phyloP scores from a whole-genome alignment of 2,329 filamentous ascomycete species.

The Dactylellina sp. region DNA sequence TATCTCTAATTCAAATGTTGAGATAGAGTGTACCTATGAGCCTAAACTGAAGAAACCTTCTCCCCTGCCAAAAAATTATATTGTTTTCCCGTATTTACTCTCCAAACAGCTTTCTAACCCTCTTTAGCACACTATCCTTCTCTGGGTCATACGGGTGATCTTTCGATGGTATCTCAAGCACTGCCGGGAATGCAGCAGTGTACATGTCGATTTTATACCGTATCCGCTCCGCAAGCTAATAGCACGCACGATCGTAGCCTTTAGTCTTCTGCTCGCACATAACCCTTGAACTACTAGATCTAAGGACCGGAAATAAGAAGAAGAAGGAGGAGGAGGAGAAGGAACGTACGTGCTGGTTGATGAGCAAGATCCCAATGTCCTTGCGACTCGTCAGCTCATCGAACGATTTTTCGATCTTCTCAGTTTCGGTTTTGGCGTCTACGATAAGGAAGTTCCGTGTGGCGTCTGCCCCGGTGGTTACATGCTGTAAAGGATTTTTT shows the following conservation, averaged over 20 bases:
- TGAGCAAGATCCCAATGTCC: conserved; percentile 94
- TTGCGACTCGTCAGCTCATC: conserved; percentile 88
- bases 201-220: conserved; percentile 89
- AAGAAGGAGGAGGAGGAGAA: no score
- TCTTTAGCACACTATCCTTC: conserved; percentile 95
- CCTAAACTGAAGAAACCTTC: no score
- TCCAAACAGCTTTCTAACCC: conserved; percentile 78
- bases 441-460: conserved; percentile 99
- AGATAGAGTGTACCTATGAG: no score
- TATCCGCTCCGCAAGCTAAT: conserved; percentile 91
- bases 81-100: conserved; percentile 29
- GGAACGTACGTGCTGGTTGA: conserved; percentile 89
- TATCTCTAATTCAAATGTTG: no score
- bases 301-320: no score
- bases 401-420: conserved; percentile 89
- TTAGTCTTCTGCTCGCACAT: no score
- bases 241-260: not conserved
- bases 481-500: conserved; percentile 73
- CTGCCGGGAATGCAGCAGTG: conserved; percentile 92
- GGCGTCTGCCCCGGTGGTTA: conserved; percentile 85
- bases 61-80: no score
- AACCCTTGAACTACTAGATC: no score
- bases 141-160: conserved; percentile 99
- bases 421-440: conserved; percentile 89
- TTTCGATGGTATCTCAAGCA: conserved; percentile 97